These are phyloP conservation scores for Ceratocystis albifundus DNA, from an alignment of 2,329 filamentous ascomycete species.

Conservation along the genomic window DNA sequence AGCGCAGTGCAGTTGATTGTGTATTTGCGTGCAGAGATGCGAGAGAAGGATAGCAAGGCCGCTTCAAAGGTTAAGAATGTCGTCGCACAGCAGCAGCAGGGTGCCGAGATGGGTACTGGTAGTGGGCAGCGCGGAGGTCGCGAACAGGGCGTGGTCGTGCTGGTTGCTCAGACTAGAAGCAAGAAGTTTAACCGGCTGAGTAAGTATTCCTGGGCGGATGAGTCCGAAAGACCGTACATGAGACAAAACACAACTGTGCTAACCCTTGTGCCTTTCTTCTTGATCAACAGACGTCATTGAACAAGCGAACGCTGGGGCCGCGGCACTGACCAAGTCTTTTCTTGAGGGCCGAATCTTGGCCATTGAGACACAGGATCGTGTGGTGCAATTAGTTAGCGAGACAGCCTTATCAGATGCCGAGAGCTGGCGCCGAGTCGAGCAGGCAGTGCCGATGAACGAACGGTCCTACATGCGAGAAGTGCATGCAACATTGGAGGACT, in stretches of 20 bases:
- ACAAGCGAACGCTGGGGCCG: constrained; percentile 51
- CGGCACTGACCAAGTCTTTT: constrained; percentile 57
- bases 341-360: constrained; percentile 71
- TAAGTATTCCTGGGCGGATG: neutral
- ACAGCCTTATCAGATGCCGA: constrained; percentile 70
- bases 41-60: constrained; percentile 60
- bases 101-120: constrained; percentile 19
- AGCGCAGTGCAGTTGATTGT: constrained; percentile 46
- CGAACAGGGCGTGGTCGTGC: constrained; percentile 69
- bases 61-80: constrained; percentile 34
- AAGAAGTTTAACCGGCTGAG: constrained; percentile 79
- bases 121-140: constrained; percentile 29
- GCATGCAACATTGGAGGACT: constrained; percentile 60
- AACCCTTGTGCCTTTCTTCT: neutral
- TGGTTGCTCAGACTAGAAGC: constrained; percentile 67
- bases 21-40: constrained; percentile 71
- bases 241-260: too few relatives aligned
- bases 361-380: constrained; percentile 74
- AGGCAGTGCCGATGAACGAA: constrained; percentile 63
- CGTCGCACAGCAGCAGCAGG: constrained; percentile 26
- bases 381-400: constrained; percentile 63
- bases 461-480: constrained; percentile 74
- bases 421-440: constrained; percentile 70
- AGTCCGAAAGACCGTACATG: neutral
- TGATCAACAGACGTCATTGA: constrained; percentile 56